Evolutionary conservation across 768 basidiomycete genomes (phyloP).

Genomic region (Phaeolepiota aurea): DNA sequence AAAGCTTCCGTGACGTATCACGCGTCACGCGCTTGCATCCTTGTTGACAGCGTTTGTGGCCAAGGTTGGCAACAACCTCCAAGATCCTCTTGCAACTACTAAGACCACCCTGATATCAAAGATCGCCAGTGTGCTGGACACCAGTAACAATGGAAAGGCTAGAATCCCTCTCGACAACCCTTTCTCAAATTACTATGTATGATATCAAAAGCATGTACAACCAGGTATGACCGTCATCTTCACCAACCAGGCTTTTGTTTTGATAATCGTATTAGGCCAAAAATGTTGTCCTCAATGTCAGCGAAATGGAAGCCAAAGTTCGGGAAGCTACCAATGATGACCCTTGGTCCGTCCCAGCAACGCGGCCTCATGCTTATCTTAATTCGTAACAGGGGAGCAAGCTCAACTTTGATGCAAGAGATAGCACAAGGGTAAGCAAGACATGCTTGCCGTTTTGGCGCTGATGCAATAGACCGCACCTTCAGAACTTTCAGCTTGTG

Average conservation of each 20-base stretch:
- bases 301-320: slow-evolving; percentile 96
- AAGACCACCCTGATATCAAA: too few relatives aligned
- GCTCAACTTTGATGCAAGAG: slow-evolving; percentile 96
- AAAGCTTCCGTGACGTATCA: not conserved
- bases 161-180: slow-evolving; percentile 62
- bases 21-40: too few relatives aligned
- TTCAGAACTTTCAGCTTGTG: slow-evolving; percentile 91
- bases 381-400: slow-evolving; percentile 70
- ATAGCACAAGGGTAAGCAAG: slow-evolving; percentile 91
- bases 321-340: slow-evolving; percentile 97
- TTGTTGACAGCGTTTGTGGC: not conserved
- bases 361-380: not conserved
- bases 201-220: slow-evolving; percentile 94
- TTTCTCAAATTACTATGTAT: slow-evolving; percentile 84
- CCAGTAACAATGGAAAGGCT: slow-evolving; percentile 60
- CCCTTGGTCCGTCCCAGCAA: slow-evolving; percentile 80
- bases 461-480: too few relatives aligned
- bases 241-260: slow-evolving; percentile 5
- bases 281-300: slow-evolving; percentile 93
- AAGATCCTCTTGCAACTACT: too few relatives aligned
- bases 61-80: too few relatives aligned
- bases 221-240: slow-evolving; percentile 43
- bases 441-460: too few relatives aligned
- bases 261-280: slow-evolving; percentile 82
- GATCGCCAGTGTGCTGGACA: not conserved